These are phyloP conservation scores for Tetrastigma voinierianum DNA, from an alignment of 164 flowering plant genomes.

Conservation along the genomic window DNA sequence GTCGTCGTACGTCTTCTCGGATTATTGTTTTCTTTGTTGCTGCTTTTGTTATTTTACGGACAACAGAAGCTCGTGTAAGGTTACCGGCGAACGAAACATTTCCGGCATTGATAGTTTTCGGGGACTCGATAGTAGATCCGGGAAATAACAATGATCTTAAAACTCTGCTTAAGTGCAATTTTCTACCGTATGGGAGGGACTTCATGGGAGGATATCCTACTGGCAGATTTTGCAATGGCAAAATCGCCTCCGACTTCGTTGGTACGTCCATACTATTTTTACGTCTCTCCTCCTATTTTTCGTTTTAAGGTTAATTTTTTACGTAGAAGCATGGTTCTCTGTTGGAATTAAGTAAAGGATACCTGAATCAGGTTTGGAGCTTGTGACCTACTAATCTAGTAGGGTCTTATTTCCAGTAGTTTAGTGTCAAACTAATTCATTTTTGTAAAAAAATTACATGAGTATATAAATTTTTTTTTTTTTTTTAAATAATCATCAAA, in stretches of 20 bases:
- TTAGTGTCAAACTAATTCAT: too few species aligned
- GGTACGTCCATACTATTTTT: constrained; percentile 23
- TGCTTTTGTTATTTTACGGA: neutral
- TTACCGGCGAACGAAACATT: constrained; percentile 25
- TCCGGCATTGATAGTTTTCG: constrained; percentile 40
- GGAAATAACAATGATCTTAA: constrained; percentile 43
- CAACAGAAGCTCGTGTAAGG: constrained; percentile 11
- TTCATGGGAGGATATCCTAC: constrained; percentile 40
- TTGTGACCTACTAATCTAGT: too few species aligned
- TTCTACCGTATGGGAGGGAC: constrained; percentile 52
- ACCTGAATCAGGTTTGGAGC: too few species aligned
- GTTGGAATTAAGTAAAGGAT: too few species aligned
- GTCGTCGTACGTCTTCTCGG: too few species aligned
- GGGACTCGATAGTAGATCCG: constrained; percentile 47
- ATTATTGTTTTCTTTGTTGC: neutral
- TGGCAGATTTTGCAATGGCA: constrained; percentile 51
- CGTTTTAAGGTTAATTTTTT: too few species aligned
- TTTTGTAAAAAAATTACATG: too few species aligned
- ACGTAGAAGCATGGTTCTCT: too few species aligned
- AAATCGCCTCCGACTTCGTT: constrained; percentile 41
- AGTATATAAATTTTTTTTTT: too few species aligned
- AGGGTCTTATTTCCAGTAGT: too few species aligned
- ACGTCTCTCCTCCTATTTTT: too few species aligned
- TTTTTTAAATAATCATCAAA: too few species aligned
- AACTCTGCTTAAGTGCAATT: constrained; percentile 36